Percentiles rank a stretch among this genome's conserved stretches.
Evolutionary conservation across 495 filamentous ascomycete genomes (phyloP).

Genomic region (Hyaloscypha finlandica): DNA sequence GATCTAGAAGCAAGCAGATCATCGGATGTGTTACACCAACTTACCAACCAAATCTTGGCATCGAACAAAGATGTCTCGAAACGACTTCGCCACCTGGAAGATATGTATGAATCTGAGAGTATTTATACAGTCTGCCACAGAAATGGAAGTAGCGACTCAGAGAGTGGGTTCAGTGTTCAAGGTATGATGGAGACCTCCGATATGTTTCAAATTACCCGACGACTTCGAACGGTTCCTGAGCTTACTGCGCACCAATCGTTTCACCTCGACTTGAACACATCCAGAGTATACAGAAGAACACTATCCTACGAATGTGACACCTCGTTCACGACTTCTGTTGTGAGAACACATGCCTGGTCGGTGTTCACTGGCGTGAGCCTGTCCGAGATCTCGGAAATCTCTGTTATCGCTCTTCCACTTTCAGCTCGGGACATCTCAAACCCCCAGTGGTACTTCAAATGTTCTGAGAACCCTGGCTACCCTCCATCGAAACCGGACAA

Average conservation of each 20-base stretch:
- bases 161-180: too few relatives aligned
- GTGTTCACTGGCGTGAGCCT: constrained; percentile 14
- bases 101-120: constrained; percentile 5
- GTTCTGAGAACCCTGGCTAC: too few relatives aligned
- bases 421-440: constrained; percentile 40
- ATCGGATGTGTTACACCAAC: not conserved
- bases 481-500: too few relatives aligned
- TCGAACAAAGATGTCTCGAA: constrained; percentile 4
- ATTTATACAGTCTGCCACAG: constrained; percentile 4
- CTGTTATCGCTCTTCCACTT: constrained; percentile 4
- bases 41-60: not conserved
- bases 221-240: too few relatives aligned
- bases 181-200: too few relatives aligned
- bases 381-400: constrained; percentile 10
- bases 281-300: constrained; percentile 12
- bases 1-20: too few relatives aligned
- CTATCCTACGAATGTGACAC: not conserved
- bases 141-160: constrained; percentile 1
- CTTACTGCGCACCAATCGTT: not conserved
- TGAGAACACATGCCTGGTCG: constrained; percentile 12
- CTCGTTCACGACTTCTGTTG: constrained; percentile 2
- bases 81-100: constrained; percentile 8
- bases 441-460: constrained; percentile 54
- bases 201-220: too few relatives aligned
- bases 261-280: constrained; percentile 4